Conservation (phyloP, 371 early-diverging fungal species). For the Mortierella sp. region DNA sequence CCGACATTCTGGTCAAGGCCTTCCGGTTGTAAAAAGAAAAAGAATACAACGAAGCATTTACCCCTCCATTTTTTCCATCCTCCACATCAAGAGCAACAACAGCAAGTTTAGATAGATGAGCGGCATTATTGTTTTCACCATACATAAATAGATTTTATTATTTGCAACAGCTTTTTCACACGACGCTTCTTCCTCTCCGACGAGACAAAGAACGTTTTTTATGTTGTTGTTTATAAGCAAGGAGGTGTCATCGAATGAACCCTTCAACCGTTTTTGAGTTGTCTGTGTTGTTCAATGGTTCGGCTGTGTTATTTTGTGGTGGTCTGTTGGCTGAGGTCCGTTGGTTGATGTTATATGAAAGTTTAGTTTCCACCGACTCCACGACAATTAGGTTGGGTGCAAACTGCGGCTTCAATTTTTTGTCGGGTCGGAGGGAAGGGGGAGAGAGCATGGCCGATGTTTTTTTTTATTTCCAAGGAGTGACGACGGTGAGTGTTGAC, state of each 20-base stretch:
- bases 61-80: neutral
- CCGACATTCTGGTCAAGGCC: constrained; percentile 51
- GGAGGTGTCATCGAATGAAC: neutral
- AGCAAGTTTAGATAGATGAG: constrained; percentile 16
- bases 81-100: constrained; percentile 7
- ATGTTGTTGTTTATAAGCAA: neutral
- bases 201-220: neutral
- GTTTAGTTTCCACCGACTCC: neutral
- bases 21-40: constrained; percentile 36
- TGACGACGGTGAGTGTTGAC: neutral
- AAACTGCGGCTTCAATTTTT: constrained; percentile 4
- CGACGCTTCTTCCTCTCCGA: neutral
- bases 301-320: neutral
- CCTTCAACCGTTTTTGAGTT: neutral
- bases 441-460: neutral
- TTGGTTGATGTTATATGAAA: neutral
- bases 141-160: constrained; percentile 4
- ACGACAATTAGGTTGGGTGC: constrained; percentile 1
- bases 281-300: neutral
- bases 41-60: neutral
- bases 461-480: neutral
- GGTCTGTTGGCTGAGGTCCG: neutral
- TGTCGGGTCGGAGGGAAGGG: neutral
- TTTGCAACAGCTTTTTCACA: neutral
- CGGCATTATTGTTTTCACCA: neutral